Base-by-base conservation (phyloP, 345 rosid genomes). In the Brassica napus region DNA sequence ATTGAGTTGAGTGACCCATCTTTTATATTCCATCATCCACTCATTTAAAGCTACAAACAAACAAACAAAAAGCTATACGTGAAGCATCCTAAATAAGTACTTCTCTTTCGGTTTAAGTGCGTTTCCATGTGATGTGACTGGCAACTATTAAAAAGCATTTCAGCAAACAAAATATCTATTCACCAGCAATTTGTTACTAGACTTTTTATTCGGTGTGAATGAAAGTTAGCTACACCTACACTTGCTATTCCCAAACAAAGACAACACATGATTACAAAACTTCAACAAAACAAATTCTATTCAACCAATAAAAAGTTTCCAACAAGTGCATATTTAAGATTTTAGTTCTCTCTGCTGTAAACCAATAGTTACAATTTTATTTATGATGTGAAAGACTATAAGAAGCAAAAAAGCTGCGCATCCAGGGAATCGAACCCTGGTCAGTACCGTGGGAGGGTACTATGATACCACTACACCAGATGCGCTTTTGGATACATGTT, bases 381-480 rank as follows among this genome's bases (percentile, higher is more conserved):
- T 26, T 26, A 21, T 21, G 1, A 26, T 26, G 30, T 26, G 30
- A 26, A 26, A 26, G 30, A 26, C 4, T 26, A 26, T 26, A 26
- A 3, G 23, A 26, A 26, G 30, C 8, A 37, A 8, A 37, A 35
- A 37, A 37, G 2, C 1, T 32, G 63, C 47, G 28, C 61, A 69
- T 30, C 62, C n/a, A 30, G 60, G 37, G 16, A 5, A 52, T 69
- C 47, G 63, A 69, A 69, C 59, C 59, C 57, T 68, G 71, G 58
- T 34, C 47, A 87, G 88, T 84, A 87, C 91, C 88, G 90, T 87
- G 94, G 90, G 89, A 86, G 90, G 92, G 91, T 86, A 86, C 89
- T 87, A 88, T 88, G 90, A 87, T 84, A 88, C 94, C 92, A 84
- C 90, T 85, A 89, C 91, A 91, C 91, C 55, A 63, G 67, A 63